Base-by-base conservation (phyloP, 371 early-diverging fungal species). In the Mucor irregularis region DNA sequence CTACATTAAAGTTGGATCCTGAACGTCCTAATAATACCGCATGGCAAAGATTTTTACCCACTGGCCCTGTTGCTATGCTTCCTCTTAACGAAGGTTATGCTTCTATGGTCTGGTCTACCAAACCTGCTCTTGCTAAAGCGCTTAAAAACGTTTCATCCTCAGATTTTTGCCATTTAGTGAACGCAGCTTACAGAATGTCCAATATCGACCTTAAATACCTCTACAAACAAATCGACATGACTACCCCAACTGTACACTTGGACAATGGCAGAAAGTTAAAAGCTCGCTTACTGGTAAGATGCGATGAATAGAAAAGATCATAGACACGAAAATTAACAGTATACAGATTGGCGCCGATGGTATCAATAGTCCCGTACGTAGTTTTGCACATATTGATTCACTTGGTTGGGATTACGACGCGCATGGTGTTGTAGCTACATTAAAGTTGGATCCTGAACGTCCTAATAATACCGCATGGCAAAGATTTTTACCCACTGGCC, bases 31-130 rank as follows among this genome's bases (percentile, higher is more conserved):
- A 88, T 42, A 59, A 66, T 28, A 86, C 90, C 0, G 96, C 96
- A 1, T 98, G 88, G 85, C 97, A 98, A 72, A 76, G 96, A 49
- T 98, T 98, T 65, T 76, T 98, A 43, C 97, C 97, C 0, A 88
- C 91, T 0, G 98, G 98, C 0, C 95, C 97, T 0, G 82, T 98
- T 42, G 97, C 97, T 0, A 69, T 96, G 73, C 75, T 97, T 40
- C 98, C 98, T 13, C 87, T 91, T 80, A 61, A 72, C 52, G 17
- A 4, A n/a, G 10, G 4, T 9, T 47, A 19, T 29, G 28, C 5
- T 46, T 30, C 9, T n/a, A 28, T 49, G 14, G n/a, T 97, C 0
- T 98, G 97, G 97, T 90, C 95, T 1, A 75, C 88, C 5, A 75
- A 85, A 11, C 81, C 87, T 0, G 68, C 74, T 6, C 67, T 87